Percentiles rank a stretch among this genome's conserved stretches.
These are phyloP conservation scores for Auxenochlorella pyrenoidosa DNA, from an alignment of 139 green algal genomes.

Conservation along the genomic window DNA sequence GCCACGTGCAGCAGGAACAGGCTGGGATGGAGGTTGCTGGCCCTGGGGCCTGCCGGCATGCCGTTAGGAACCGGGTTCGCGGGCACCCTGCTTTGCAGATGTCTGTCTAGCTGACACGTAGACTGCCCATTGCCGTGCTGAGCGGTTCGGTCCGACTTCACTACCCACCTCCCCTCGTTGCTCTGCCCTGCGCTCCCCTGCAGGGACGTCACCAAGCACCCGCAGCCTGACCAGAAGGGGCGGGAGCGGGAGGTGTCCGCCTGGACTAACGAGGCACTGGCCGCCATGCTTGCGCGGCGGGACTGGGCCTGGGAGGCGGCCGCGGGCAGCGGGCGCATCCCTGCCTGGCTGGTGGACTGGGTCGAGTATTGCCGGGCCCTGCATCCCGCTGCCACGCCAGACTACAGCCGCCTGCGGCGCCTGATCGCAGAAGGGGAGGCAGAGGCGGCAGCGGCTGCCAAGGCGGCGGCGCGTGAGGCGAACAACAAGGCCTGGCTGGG, in stretches of 20 bases:
- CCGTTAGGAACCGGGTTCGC: too few relatives aligned
- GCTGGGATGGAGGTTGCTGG: too few relatives aligned
- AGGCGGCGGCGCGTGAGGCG: not conserved
- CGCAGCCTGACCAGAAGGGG: not conserved
- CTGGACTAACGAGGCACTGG: not conserved
- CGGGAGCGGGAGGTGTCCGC: not conserved
- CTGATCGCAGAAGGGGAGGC: not conserved
- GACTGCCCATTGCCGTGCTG: too few relatives aligned
- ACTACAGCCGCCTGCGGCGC: conserved; percentile 6
- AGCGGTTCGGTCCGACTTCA: too few relatives aligned
- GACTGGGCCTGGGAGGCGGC: not conserved
- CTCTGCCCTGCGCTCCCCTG: not conserved
- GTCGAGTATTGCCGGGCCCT: not conserved
- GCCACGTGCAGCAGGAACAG: too few relatives aligned
- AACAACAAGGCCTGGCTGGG: not conserved
- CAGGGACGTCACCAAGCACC: conserved; percentile 17
- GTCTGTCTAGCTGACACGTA: too few relatives aligned
- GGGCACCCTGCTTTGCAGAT: too few relatives aligned
- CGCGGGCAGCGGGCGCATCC: not conserved
- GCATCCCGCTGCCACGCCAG: not conserved
- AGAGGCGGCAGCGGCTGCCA: conserved; percentile 2
- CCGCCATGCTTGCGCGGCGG: not conserved
- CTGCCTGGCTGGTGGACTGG: conserved; percentile 16
- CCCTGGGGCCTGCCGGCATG: too few relatives aligned
- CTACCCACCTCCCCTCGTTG: not conserved